phyloP scores from a whole-genome alignment of 305 asterid species.

The Solanum hybrid region DNA sequence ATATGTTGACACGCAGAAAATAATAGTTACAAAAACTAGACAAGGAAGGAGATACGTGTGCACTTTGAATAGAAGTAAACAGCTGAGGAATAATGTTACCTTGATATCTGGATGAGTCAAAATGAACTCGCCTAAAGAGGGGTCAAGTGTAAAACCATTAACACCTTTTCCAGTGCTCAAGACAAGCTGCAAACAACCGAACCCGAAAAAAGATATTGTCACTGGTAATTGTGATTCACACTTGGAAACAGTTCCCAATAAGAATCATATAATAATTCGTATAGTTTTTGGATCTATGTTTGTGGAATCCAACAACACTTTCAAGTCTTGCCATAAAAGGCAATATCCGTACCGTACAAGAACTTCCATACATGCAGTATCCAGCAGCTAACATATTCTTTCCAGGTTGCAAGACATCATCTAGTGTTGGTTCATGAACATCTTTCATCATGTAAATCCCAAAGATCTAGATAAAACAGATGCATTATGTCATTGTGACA shows the following conservation, averaged over 20 bases:
- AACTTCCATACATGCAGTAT: constrained; percentile 97
- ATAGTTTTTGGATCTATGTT: not conserved
- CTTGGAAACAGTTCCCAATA: not conserved
- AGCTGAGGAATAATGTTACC: constrained; percentile 28
- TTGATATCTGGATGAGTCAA: constrained; percentile 85
- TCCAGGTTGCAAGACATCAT: constrained; percentile 91
- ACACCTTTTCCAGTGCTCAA: constrained; percentile 85
- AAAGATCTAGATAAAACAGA: constrained; percentile 52
- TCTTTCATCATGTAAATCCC: constrained; percentile 69
- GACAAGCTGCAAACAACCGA: constrained; percentile 46
- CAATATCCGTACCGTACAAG: constrained; percentile 69
- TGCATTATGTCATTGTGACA: not conserved
- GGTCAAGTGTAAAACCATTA: constrained; percentile 96
- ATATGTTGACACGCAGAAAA: not conserved
- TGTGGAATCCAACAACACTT: not conserved
- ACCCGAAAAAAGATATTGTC: not conserved
- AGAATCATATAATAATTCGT: not conserved
- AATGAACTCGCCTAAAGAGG: constrained; percentile 96
- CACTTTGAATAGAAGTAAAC: not conserved
- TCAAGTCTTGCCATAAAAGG: not conserved
- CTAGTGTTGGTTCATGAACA: constrained; percentile 52
- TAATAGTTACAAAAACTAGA: not conserved
- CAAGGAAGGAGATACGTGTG: not conserved
- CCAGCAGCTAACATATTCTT: constrained; percentile 92
- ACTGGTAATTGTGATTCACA: not conserved